These are phyloP conservation scores for Tolypocladium tropicale DNA, from an alignment of 2,329 filamentous ascomycete species.

Conservation along the genomic window DNA sequence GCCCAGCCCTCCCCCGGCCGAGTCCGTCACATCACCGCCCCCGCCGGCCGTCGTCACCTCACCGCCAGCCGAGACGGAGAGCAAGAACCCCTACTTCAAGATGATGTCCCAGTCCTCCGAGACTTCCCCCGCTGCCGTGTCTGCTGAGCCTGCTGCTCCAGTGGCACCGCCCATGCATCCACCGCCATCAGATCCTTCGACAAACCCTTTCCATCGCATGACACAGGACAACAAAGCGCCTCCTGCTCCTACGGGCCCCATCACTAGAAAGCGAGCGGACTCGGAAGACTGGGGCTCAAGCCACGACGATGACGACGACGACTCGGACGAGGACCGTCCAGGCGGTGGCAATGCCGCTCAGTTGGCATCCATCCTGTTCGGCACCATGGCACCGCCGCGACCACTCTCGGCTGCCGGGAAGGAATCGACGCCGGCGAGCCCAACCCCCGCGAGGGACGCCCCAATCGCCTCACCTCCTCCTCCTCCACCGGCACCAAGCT, in stretches of 20 bases:
- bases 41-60: conserved; percentile 41
- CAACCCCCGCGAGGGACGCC: conserved; percentile 28
- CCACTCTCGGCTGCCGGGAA: conserved; percentile 76
- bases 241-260: conserved; percentile 36
- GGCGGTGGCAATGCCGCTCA: conserved; percentile 81
- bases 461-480: conserved; percentile 26
- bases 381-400: conserved; percentile 89
- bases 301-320: conserved; percentile 47
- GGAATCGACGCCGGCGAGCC: conserved; percentile 38
- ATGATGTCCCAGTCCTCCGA: conserved; percentile 67
- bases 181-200: conserved; percentile 53
- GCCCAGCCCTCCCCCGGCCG: conserved; percentile 38
- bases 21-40: conserved; percentile 38
- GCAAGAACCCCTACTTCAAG: conserved; percentile 90
- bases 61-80: conserved; percentile 58
- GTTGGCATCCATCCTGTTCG: conserved; percentile 88
- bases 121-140: conserved; percentile 33
- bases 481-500: conserved; percentile 16
- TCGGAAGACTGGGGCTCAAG: conserved; percentile 78
- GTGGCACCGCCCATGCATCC: conserved; percentile 22
- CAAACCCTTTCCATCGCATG: conserved; percentile 91
- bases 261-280: conserved; percentile 43
- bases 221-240: conserved; percentile 49
- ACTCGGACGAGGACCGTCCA: conserved; percentile 69
- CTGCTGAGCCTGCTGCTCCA: conserved; percentile 29